phyloP scores from a whole-genome alignment of 179 eudicot species.

The Patellifolia procumbens region DNA sequence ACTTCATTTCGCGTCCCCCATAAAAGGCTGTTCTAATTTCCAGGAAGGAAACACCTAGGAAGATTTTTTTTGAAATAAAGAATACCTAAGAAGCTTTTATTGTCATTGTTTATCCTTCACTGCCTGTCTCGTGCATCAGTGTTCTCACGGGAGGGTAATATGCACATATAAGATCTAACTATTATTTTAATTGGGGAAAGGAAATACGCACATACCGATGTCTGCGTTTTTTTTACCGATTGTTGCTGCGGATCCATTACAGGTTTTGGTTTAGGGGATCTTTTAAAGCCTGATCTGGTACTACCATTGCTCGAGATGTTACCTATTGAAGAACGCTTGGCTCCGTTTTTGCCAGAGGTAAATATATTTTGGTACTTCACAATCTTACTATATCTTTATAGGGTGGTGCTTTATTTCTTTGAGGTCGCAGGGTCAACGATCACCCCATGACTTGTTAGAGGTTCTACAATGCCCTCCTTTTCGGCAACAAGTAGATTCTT shows the following conservation, averaged over 20 bases:
- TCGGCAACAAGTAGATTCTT: constrained; percentile 97
- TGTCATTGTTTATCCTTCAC: not conserved
- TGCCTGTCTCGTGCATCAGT: not conserved
- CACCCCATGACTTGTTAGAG: constrained; percentile 70
- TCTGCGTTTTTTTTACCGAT: not conserved
- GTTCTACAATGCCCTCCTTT: constrained; percentile 94
- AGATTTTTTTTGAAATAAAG: too few species aligned
- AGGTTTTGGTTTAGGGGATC: constrained; percentile 96
- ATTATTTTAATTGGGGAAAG: not conserved
- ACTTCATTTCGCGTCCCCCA: not conserved
- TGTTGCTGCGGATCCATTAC: constrained; percentile 8
- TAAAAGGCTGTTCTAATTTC: not conserved
- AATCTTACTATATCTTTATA: not conserved
- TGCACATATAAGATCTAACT: not conserved
- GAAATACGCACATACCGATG: not conserved
- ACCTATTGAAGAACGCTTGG: constrained; percentile 68
- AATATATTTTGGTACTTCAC: constrained; percentile 2
- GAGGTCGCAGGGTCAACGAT: constrained; percentile 69
- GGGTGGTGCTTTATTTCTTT: constrained; percentile 8
- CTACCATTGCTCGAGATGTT: constrained; percentile 67
- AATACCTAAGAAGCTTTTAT: not conserved
- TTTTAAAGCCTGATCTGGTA: constrained; percentile 84
- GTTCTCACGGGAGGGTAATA: not conserved
- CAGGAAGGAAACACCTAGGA: too few species aligned
- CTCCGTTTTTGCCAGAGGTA: constrained; percentile 92